A percentile compares a stretch with the other conserved stretches of the same genome.
Conservation (phyloP, 305 asterid species). For the Ilex paraguariensis region DNA sequence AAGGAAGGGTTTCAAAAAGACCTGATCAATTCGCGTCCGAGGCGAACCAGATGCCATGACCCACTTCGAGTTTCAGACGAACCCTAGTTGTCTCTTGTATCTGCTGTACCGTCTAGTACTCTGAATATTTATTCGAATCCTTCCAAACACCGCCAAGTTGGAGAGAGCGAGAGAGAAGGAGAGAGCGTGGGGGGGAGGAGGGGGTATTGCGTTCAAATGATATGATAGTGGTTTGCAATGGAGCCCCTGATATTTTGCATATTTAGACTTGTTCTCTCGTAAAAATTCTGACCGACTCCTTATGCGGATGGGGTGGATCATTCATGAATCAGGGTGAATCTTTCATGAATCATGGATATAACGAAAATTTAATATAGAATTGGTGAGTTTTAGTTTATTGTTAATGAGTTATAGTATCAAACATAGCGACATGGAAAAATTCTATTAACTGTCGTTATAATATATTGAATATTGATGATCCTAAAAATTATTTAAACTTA, state of each 20-base stretch:
- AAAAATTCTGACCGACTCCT: too few species aligned
- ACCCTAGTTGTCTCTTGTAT: not conserved
- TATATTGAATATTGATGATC: too few species aligned
- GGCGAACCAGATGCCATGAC: conserved; percentile 60
- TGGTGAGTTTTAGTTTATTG: too few species aligned
- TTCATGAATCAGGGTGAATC: too few species aligned
- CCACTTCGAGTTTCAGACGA: not conserved
- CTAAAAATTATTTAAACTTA: too few species aligned
- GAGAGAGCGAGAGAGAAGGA: not conserved
- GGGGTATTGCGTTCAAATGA: conserved; percentile 26
- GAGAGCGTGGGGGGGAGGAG: conserved; percentile 10
- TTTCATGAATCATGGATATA: too few species aligned
- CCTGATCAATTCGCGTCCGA: conserved; percentile 74
- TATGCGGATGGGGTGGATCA: too few species aligned
- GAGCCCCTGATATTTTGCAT: conserved; percentile 14
- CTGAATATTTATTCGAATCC: conserved; percentile 10
- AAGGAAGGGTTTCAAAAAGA: conserved; percentile 9
- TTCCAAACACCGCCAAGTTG: conserved; percentile 1
- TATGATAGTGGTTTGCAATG: conserved; percentile 13
- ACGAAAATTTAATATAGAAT: too few species aligned
- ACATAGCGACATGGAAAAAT: too few species aligned
- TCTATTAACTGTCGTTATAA: too few species aligned
- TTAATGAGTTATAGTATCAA: too few species aligned
- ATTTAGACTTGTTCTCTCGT: not conserved
- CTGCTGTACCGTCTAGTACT: conserved; percentile 10